Evolutionary conservation across 768 basidiomycete species (phyloP).

Genomic region (Phaeotremella fagi): DNA sequence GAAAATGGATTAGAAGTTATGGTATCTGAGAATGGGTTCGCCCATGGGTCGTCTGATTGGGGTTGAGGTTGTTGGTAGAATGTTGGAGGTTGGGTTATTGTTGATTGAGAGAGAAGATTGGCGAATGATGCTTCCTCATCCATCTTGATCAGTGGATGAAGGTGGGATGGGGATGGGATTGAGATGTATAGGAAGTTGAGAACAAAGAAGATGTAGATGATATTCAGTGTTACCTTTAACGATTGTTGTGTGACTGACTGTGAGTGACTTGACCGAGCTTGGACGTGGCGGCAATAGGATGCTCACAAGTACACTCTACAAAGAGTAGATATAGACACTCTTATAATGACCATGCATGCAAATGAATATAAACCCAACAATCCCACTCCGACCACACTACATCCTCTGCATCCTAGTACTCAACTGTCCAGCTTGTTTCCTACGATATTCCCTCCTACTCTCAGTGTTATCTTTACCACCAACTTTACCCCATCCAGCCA

Average conservation of each 20-base stretch:
- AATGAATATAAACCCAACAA: not conserved
- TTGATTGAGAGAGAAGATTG: slow-evolving; percentile 31
- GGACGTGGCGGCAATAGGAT: too few relatives aligned
- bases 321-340: too few relatives aligned
- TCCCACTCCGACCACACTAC: slow-evolving; percentile 12
- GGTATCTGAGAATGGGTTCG: slow-evolving; percentile 39
- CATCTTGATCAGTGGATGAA: slow-evolving; percentile 5
- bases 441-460: slow-evolving; percentile 74
- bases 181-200: too few relatives aligned
- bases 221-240: too few relatives aligned
- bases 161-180: not conserved
- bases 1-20: not conserved
- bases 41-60: slow-evolving; percentile 39
- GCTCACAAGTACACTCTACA: too few relatives aligned
- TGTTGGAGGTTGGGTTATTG: not conserved
- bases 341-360: not conserved
- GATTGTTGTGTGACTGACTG: too few relatives aligned
- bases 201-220: too few relatives aligned
- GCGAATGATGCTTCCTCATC: slow-evolving; percentile 41
- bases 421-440: slow-evolving; percentile 42
- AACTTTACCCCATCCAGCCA: slow-evolving; percentile 84
- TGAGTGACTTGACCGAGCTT: too few relatives aligned
- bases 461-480: slow-evolving; percentile 75
- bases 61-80: slow-evolving; percentile 10
- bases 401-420: slow-evolving; percentile 48